Evolutionary conservation across 768 basidiomycete genomes (phyloP).

Genomic region (Hypholoma sublateritium): DNA sequence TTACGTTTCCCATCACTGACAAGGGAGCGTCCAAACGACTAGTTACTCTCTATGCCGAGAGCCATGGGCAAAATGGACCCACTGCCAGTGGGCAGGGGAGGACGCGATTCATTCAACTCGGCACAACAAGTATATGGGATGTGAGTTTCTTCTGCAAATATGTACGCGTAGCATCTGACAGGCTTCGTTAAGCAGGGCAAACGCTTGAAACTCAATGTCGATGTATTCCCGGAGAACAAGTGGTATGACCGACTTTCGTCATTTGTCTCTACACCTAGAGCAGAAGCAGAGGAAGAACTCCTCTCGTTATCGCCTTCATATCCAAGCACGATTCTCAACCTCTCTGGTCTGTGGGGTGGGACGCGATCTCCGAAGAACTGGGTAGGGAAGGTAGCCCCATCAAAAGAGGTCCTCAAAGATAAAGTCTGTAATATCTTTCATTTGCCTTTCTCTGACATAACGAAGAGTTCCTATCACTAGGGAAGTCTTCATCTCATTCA

Average conservation of each 20-base stretch:
- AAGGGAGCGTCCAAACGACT: constrained; percentile 47
- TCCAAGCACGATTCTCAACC: constrained; percentile 58
- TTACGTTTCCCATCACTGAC: constrained; percentile 54
- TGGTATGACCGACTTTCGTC: constrained; percentile 59
- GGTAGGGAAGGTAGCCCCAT: constrained; percentile 51
- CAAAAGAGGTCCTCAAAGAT: constrained; percentile 48
- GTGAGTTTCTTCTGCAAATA: constrained; percentile 31
- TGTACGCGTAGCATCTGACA: background rate
- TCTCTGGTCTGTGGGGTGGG: constrained; percentile 66
- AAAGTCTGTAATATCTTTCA: constrained; percentile 36
- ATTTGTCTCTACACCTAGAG: constrained; percentile 42
- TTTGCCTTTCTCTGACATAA: background rate
- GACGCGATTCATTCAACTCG: constrained; percentile 57
- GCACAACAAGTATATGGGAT: constrained; percentile 62
- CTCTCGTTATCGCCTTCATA: constrained; percentile 38
- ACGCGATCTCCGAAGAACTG: constrained; percentile 47
- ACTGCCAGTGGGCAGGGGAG: constrained; percentile 3
- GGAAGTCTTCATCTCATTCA: constrained; percentile 63
- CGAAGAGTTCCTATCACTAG: constrained; percentile 25
- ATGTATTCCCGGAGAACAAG: constrained; percentile 10
- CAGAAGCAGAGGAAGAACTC: constrained; percentile 55
- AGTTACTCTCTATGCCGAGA: constrained; percentile 43
- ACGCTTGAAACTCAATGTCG: constrained; percentile 10
- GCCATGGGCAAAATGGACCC: constrained; percentile 4
- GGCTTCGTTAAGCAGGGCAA: constrained; percentile 9